Evolutionary conservation across 441 rosid species (phyloP), one percentile per base, ranked within the genome.

Genomic region (Hura crepitans): DNA sequence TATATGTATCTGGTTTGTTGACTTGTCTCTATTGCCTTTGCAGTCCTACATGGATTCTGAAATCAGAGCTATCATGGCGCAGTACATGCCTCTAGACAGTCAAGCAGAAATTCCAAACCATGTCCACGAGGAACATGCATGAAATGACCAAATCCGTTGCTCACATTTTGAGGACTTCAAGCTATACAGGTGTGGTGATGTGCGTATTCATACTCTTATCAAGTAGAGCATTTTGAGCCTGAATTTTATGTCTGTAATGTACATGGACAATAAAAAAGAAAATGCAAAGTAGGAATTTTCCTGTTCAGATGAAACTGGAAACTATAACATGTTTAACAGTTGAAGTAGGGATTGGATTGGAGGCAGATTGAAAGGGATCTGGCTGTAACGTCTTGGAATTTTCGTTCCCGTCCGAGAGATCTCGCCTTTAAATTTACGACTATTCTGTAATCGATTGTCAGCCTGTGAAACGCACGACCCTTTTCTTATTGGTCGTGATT

Each of bases 21-120:
- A 27, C 50, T 3, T 56, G 47, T 39, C 6, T 33, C 6, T 35
- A 13, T 69, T 33, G 28, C 27, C n/a, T 61, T 71, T 75, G 81
- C 93, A 95, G 99, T 85, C 83, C 20, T 92, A 96, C 86, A 95
- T 95, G 99, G 98, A 95, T 81, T 95, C 99, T 1, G 99, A 95
- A 85, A 95, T 95, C 83, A 86, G 98, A 82, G 97, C 99, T 30
- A 95, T 95, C 75, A 92, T 95, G 99, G 98, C 99, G 35, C 99
- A 95, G 78, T 95, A 95, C 82, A 95, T 95, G 99, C 99, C 99
- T 45, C 85, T 92, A 37, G 99, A 95, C 60, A 92, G 90, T 81
- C 98, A 95, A 75, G 71, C 88, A 0, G 98, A 88, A 76, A 79
- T 84, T 67, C 93, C 84, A 7, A 90, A 89, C 70, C 96, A 89